Conservation (phyloP, 495 filamentous ascomycete genomes). For the Lasiosphaeria miniovina region DNA sequence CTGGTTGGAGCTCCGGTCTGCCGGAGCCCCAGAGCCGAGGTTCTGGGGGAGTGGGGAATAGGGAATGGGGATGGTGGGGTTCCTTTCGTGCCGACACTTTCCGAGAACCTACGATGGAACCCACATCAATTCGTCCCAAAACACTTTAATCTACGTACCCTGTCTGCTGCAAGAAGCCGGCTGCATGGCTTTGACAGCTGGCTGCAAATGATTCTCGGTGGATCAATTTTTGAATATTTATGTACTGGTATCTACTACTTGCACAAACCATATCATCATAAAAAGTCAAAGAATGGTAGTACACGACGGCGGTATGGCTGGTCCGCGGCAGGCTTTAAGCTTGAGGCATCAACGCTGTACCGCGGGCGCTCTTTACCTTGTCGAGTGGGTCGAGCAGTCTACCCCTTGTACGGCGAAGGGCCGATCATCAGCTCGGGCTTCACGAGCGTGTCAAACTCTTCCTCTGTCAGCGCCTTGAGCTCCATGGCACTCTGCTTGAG, state of each 20-base stretch:
- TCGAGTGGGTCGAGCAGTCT: conserved; percentile 6
- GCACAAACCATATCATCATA: neutral
- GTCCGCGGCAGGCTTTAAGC: neutral
- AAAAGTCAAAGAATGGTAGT: neutral
- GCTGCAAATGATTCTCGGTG: neutral
- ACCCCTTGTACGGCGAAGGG: conserved; percentile 59
- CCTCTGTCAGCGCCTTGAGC: conserved; percentile 81
- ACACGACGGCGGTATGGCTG: neutral
- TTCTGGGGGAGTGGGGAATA: conserved; percentile 19
- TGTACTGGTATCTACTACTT: conserved; percentile 1
- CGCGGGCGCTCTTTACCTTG: neutral
- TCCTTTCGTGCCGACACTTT: conserved; percentile 25
- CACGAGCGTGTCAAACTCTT: conserved; percentile 89
- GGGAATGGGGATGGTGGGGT: neutral
- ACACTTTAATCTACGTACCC: too few relatives aligned
- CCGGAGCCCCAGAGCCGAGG: conserved; percentile 35
- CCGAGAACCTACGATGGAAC: conserved; percentile 12
- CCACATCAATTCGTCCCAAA: too few relatives aligned
- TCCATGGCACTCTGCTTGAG: conserved; percentile 93
- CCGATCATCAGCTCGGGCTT: conserved; percentile 96
- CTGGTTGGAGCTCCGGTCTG: conserved; percentile 37
- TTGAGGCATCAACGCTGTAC: neutral
- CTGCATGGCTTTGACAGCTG: neutral
- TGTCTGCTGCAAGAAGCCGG: too few relatives aligned
- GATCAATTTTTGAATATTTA: neutral